A percentile compares a stretch with the other conserved stretches of the same genome.
Evolutionary conservation across 805 yeast genomes (phyloP).

Genomic region (Kazachstania taianensis): DNA sequence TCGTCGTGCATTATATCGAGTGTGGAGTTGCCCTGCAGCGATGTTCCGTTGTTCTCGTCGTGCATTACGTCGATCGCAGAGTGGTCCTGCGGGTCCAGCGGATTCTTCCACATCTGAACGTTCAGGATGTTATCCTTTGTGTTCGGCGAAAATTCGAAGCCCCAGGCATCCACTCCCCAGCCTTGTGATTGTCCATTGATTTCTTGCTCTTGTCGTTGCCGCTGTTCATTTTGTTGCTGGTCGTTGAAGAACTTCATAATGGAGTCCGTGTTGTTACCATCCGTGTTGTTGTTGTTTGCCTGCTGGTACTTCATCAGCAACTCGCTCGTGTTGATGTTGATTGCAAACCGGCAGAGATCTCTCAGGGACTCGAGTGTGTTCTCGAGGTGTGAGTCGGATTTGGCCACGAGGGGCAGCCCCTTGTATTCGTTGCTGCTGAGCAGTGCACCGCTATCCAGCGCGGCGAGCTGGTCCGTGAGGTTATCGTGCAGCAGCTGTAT

Average conservation of each 20-base stretch:
- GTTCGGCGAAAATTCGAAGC: slow-evolving; percentile 44
- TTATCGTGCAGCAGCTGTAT: slow-evolving; percentile 68
- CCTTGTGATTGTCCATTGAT: neutral
- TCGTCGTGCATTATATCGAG: slow-evolving; percentile 1
- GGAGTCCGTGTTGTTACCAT: neutral
- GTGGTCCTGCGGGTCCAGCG: neutral
- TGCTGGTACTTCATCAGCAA: slow-evolving; percentile 16
- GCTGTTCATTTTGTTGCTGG: neutral
- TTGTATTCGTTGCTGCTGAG: slow-evolving; percentile 41
- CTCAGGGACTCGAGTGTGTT: slow-evolving; percentile 19
- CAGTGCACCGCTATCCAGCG: slow-evolving; percentile 29
- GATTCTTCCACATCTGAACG: slow-evolving; percentile 20
- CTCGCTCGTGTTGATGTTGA: slow-evolving; percentile 65
- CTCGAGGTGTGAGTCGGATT: slow-evolving; percentile 8
- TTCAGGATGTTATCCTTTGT: slow-evolving; percentile 49
- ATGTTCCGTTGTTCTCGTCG: neutral
- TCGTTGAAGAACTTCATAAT: neutral
- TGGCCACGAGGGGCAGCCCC: slow-evolving; percentile 33
- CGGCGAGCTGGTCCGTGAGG: slow-evolving; percentile 56
- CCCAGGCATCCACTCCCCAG: neutral
- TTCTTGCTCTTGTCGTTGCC: neutral
- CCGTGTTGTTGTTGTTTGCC: neutral
- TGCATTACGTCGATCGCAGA: too few species aligned
- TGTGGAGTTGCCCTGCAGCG: too few species aligned
- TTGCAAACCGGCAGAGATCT: slow-evolving; percentile 66